Base-by-base conservation (phyloP, 2,329 filamentous ascomycete species). In the Sclerotiophoma versabilis region DNA sequence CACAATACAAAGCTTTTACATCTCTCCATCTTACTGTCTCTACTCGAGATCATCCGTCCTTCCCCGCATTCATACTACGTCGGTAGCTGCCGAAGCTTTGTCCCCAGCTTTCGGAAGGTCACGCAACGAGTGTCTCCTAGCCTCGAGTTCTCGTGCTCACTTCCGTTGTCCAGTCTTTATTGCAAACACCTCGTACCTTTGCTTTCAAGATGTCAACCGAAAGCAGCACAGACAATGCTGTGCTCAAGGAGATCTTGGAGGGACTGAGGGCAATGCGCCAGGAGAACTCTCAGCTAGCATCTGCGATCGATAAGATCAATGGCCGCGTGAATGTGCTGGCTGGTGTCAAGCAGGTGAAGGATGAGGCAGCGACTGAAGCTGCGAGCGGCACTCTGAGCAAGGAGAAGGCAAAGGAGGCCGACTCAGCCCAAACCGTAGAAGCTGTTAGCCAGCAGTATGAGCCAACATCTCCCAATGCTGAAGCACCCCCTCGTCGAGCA, bases 321-420 rank as follows among this genome's bases (percentile, higher is more conserved):
- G 84, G 83, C 44, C 80, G 84, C 49, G 82, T 88, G 54, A 87
- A 87, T 68, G 81, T 84, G 39, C 75, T 87, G 26, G 80, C 83
- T 23, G 82, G 83, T 39, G 79, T 87, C 63, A 85, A 85, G 71
- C 79, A 83, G 60, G 75, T 84, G 26, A 77, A 80, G 57, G 82
- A 84, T 59, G 79, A 78, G 46, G 80, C 81, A 17, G 64, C 66
- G 19, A 61, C 48, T 42, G 64, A 60, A 34, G 61, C 70, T 53
- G 56, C 58, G 34, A 61, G 58, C 52, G 62, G 59, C 33, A 58
- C 66, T 42, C 39, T 65, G 36, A 60, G 49, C 33, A 44, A 42
- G 29, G 62, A 64, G 26, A 71, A 71, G 56, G 68, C 67, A 32
- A 70, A 74, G 60, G 73, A 75, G 57, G 58, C 65, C 30, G 59